Evolutionary conservation across 2,329 filamentous ascomycete species (phyloP).

Genomic region (Dothiorella sarmentorum): DNA sequence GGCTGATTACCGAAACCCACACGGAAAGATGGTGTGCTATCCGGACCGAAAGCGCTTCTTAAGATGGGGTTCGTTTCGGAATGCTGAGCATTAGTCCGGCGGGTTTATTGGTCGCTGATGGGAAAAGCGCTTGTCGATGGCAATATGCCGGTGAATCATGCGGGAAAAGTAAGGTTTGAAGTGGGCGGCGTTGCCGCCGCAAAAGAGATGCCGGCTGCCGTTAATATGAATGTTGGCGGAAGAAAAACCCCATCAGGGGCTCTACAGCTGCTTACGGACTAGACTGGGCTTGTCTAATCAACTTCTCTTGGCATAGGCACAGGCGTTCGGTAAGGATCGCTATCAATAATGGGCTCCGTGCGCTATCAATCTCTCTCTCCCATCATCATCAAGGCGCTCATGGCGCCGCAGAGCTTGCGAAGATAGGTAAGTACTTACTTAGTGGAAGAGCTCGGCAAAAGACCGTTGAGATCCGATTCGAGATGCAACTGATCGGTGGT

Average conservation of each 20-base stretch:
- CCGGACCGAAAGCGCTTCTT: constrained; percentile 1
- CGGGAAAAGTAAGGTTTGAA: too few species aligned
- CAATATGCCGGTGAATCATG: background rate
- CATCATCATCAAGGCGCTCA: background rate
- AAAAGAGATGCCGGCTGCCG: background rate
- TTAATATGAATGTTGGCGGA: background rate
- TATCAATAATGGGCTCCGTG: background rate
- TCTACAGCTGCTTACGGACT: background rate
- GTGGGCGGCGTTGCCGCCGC: too few species aligned
- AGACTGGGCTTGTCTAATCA: background rate
- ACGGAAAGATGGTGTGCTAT: background rate
- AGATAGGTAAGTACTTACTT: background rate
- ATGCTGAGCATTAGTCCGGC: background rate
- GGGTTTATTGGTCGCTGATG: background rate
- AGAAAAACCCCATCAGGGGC: background rate
- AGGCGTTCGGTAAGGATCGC: background rate
- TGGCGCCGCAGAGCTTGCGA: background rate
- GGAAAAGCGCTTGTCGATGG: constrained; percentile 1
- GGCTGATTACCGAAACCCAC: background rate
- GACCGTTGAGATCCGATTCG: background rate
- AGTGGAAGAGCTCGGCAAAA: background rate
- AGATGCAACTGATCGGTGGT: background rate
- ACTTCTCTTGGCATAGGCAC: background rate
- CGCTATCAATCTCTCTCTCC: background rate
- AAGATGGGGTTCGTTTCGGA: too few species aligned